Evolutionary conservation across 768 basidiomycete genomes (phyloP), one percentile per base, ranked within the genome.

Genomic region (Melanogaster broomeanus): DNA sequence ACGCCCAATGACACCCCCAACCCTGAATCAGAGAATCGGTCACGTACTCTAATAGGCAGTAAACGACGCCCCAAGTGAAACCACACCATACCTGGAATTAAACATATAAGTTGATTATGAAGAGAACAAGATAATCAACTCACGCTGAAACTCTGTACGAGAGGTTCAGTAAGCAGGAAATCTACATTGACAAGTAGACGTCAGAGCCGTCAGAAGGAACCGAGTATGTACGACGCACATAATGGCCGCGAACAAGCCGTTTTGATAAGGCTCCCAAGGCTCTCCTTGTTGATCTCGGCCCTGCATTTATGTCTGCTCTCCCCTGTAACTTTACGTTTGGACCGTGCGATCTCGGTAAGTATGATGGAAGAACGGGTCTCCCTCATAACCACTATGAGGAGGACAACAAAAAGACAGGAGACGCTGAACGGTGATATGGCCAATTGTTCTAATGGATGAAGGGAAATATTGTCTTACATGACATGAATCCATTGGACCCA

Each of bases 401-500:
- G 34, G 3, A 83, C 49, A 5, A 84, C 48, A 49, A 81, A 83
- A 1, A 71, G 57, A 1, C 74, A 80, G n/a, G 77, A 78, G 31
- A 82, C 62, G 51, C 88, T 87, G 45, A 60, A 40, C 37, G 44
- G n/a, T n/a, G 42, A 48, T 44, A 41, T 44, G 6, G 30, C 33
- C 43, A 33, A 25, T 19, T 16, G 5, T n/a, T 8, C 13, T 21
- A 25, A 16, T 18, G 11, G 33, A 11, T 5, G 28, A 45, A 18
- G 19, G 4, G 22, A 4, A 40, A 18, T 2, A 10, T 39, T 12
- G 27, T 27, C 61, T 48, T 43, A 82, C 85, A 85, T 86, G 61
- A 82, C 68, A 52, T 84, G 81, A 12, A 90, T 75, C 88, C 88
- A 92, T 60, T 88, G 81, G 18, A 93, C 87, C 88, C 90, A 91